These are phyloP conservation scores for Rhodotorula sp. DNA, from an alignment of 1,284 basidiomycete genomes.

Conservation along the genomic window DNA sequence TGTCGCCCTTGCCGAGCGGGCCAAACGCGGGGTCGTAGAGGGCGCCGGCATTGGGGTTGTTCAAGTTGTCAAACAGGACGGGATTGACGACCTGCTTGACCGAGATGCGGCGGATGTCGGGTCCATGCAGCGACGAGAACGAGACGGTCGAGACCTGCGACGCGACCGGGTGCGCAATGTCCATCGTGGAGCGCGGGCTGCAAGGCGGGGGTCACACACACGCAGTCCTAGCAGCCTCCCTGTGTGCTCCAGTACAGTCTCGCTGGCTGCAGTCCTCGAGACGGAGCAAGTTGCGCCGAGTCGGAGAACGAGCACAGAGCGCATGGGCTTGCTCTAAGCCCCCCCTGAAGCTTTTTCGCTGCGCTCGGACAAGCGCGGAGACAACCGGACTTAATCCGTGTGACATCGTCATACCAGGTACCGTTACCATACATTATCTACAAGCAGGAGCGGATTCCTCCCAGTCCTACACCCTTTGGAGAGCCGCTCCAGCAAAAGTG, in stretches of 20 bases:
- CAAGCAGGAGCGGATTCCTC: too few relatives aligned
- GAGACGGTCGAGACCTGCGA: conserved; percentile 82
- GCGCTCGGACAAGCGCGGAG: too few relatives aligned
- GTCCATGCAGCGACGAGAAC: conserved; percentile 90
- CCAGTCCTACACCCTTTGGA: too few relatives aligned
- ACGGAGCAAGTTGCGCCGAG: background rate
- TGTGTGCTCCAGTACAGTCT: too few relatives aligned
- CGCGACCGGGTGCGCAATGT: conserved; percentile 84
- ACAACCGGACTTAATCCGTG: too few relatives aligned
- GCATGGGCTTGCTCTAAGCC: too few relatives aligned
- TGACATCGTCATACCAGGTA: too few relatives aligned
- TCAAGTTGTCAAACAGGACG: conserved; percentile 87
- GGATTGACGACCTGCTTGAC: conserved; percentile 97
- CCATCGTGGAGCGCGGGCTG: conserved; percentile 60
- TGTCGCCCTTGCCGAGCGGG: conserved; percentile 79
- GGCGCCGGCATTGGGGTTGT: conserved; percentile 86
- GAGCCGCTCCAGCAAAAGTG: too few relatives aligned
- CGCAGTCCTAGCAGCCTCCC: background rate
- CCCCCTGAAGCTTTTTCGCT: too few relatives aligned
- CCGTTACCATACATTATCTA: too few relatives aligned
- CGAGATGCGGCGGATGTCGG: conserved; percentile 88
- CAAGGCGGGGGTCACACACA: background rate
- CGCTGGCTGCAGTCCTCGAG: background rate
- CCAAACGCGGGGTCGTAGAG: conserved; percentile 95
- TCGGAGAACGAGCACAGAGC: too few relatives aligned